A percentile compares a stretch with the other conserved stretches of the same genome.
These are phyloP conservation scores for Dorcoceras hygrometricum DNA, from an alignment of 257 asterid genomes.

Conservation along the genomic window DNA sequence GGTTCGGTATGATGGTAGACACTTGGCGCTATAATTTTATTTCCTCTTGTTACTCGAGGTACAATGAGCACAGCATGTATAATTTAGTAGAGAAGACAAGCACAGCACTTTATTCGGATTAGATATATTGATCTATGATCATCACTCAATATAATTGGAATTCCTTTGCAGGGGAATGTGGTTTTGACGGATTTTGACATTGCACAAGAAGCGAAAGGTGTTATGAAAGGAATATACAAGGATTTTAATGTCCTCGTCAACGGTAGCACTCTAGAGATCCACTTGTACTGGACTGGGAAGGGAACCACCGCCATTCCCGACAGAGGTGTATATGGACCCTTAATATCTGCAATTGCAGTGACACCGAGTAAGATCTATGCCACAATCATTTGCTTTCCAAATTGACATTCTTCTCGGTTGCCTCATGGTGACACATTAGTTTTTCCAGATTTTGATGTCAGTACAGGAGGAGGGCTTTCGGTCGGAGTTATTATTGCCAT, in stretches of 20 bases:
- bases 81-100: neutral
- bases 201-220: slow-evolving; percentile 56
- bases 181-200: slow-evolving; percentile 64
- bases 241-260: slow-evolving; percentile 49
- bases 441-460: slow-evolving; percentile 51
- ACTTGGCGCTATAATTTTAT: too few relatives aligned
- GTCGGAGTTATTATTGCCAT: slow-evolving; percentile 72
- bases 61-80: neutral
- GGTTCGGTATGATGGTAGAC: neutral
- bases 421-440: slow-evolving; percentile 1
- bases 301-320: slow-evolving; percentile 83
- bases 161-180: slow-evolving; percentile 60
- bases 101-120: neutral
- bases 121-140: neutral
- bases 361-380: slow-evolving; percentile 62
- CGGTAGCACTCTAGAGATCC: slow-evolving; percentile 76
- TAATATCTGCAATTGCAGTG: slow-evolving; percentile 80
- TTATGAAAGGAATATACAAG: slow-evolving; percentile 47
- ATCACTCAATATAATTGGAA: slow-evolving; percentile 1
- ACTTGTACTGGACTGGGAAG: slow-evolving; percentile 91
- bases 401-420: slow-evolving; percentile 16
- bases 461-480: slow-evolving; percentile 54
- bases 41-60: neutral
- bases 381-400: neutral
- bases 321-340: slow-evolving; percentile 86